Percentiles rank a stretch among this genome's conserved stretches.
These are phyloP conservation scores for Fusarium xyrophilum DNA, from an alignment of 2,329 filamentous ascomycete genomes.

Conservation along the genomic window DNA sequence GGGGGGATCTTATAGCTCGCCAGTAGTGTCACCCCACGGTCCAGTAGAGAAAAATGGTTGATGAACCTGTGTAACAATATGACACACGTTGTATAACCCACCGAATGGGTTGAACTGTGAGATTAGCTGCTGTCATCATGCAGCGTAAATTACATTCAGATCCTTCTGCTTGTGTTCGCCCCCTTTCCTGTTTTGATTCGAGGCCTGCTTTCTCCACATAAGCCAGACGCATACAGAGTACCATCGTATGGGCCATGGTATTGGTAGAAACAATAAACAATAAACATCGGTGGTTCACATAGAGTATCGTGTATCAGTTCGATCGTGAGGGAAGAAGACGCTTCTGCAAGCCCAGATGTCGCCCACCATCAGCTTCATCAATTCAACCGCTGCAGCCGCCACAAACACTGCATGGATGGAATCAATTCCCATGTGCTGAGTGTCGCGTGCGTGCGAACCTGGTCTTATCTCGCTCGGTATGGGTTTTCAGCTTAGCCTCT, in stretches of 20 bases:
- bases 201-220: constrained; percentile 17
- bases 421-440: background rate
- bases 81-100: background rate
- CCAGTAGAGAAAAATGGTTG: background rate
- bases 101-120: background rate
- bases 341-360: constrained; percentile 2
- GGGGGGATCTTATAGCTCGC: constrained; percentile 12
- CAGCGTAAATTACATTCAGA: constrained; percentile 9
- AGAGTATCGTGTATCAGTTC: background rate
- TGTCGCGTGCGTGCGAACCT: constrained; percentile 28
- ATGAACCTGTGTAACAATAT: constrained; percentile 4
- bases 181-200: constrained; percentile 19
- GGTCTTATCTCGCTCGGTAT: constrained; percentile 12
- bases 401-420: background rate
- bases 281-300: background rate
- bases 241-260: constrained; percentile 3
- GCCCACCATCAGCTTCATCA: background rate
- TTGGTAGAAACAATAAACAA: background rate
- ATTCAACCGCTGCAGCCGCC: constrained; percentile 28
- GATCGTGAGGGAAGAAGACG: background rate
- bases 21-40: background rate
- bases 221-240: background rate
- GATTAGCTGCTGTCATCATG: background rate
- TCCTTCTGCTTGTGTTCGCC: constrained; percentile 9
- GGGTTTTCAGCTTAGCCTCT: constrained; percentile 4